Evolutionary conservation across 148 eudicot genomes (phyloP).

Genomic region (Amaranthus hypochondriacus): DNA sequence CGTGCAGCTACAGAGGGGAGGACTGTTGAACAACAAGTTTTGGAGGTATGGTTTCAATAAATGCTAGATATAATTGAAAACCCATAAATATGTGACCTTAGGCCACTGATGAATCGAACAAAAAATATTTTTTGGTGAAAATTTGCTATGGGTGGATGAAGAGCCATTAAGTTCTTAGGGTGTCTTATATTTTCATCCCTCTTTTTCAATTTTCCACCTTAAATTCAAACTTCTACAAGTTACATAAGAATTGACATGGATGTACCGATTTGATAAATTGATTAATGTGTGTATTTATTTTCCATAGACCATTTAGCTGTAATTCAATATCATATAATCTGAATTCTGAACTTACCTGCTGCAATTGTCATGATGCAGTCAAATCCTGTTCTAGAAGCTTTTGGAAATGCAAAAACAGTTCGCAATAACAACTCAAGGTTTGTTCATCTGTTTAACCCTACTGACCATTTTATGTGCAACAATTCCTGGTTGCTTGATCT

Average conservation of each 20-base stretch:
- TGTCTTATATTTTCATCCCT: too few relatives aligned
- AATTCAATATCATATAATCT: not conserved
- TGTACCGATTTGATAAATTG: not conserved
- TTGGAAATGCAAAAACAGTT: slow-evolving; percentile 96
- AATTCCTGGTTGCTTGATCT: not conserved
- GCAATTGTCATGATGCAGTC: slow-evolving; percentile 51
- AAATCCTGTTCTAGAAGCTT: slow-evolving; percentile 93
- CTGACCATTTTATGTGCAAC: not conserved
- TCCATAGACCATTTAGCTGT: slow-evolving; percentile 1
- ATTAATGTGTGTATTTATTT: not conserved
- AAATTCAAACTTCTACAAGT: too few relatives aligned
- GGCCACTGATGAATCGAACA: not conserved
- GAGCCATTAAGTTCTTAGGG: not conserved
- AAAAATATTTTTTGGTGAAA: not conserved
- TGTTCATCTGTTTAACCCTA: slow-evolving; percentile 12
- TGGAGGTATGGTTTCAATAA: slow-evolving; percentile 53
- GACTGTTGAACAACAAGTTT: slow-evolving; percentile 91
- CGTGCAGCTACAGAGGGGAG: slow-evolving; percentile 81
- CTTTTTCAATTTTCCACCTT: too few relatives aligned
- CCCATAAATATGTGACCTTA: too few relatives aligned
- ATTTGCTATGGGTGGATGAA: not conserved
- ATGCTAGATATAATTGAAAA: slow-evolving; percentile 4
- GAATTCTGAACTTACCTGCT: not conserved
- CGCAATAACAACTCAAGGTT: slow-evolving; percentile 94
- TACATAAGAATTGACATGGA: not conserved